These are phyloP conservation scores for Aureobasidium sp. DNA, from an alignment of 2,329 filamentous ascomycete genomes.

Conservation along the genomic window DNA sequence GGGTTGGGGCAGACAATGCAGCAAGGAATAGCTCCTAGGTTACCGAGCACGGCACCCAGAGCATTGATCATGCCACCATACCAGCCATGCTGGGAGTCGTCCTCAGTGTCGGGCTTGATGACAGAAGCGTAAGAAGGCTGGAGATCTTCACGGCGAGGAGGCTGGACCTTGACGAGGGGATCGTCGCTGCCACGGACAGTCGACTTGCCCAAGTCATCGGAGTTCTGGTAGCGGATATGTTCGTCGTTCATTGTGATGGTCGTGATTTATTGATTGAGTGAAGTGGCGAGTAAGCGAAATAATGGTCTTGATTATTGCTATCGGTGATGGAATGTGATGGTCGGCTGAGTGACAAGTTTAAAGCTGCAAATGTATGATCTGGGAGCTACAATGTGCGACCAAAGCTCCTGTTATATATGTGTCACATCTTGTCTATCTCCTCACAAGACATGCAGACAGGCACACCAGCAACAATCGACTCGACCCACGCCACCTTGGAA, in stretches of 20 bases:
- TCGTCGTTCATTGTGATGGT: slow-evolving; percentile 23
- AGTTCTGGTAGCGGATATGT: slow-evolving; percentile 6
- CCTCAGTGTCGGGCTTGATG: slow-evolving; percentile 68
- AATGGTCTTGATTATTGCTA: background rate
- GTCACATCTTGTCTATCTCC: slow-evolving; percentile 4
- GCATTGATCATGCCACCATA: slow-evolving; percentile 89
- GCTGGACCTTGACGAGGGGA: slow-evolving; percentile 68
- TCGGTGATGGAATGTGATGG: slow-evolving; percentile 9
- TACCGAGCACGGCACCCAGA: slow-evolving; percentile 80
- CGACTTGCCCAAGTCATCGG: slow-evolving; percentile 36
- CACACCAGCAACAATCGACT: slow-evolving; percentile 19
- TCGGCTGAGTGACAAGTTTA: slow-evolving; percentile 5
- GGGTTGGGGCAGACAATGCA: slow-evolving; percentile 95
- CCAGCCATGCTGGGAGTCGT: slow-evolving; percentile 82
- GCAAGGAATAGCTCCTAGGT: slow-evolving; percentile 88
- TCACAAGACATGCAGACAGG: slow-evolving; percentile 9
- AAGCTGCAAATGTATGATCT: background rate
- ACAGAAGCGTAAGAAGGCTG: slow-evolving; percentile 82
- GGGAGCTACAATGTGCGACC: slow-evolving; percentile 6
- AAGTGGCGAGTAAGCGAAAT: background rate
- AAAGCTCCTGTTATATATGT: slow-evolving; percentile 11
- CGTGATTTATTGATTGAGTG: background rate
- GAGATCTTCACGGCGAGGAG: slow-evolving; percentile 83
- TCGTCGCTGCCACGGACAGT: slow-evolving; percentile 19
- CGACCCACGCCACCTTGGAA: slow-evolving; percentile 7